Conservation (phyloP, 768 basidiomycete genomes). For the Leccinum arenicola region DNA sequence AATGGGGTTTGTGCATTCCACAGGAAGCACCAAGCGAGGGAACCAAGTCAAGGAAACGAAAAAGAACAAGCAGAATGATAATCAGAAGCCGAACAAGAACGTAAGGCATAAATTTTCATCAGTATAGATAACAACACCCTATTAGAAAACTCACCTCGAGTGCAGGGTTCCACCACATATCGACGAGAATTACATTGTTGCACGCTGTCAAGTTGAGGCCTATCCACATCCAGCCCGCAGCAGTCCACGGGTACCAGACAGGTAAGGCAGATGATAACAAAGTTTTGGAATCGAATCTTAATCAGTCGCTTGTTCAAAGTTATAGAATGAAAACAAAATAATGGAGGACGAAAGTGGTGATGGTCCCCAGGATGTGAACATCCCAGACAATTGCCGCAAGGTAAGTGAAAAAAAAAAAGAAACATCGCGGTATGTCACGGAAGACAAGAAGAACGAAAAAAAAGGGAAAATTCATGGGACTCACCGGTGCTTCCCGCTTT, state of each 20-base stretch:
- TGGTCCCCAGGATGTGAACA: neutral
- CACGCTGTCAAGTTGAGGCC: slow-evolving; percentile 91
- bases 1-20: neutral
- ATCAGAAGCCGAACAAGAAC: neutral
- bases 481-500: slow-evolving; percentile 92
- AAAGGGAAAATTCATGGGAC: slow-evolving; percentile 14
- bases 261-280: neutral
- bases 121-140: slow-evolving; percentile 3
- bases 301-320: slow-evolving; percentile 13
- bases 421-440: neutral
- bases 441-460: neutral
- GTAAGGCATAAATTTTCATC: slow-evolving; percentile 4
- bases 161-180: slow-evolving; percentile 95
- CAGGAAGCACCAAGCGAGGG: neutral
- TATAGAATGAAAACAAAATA: neutral
- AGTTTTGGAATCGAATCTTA: slow-evolving; percentile 1
- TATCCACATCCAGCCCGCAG: slow-evolving; percentile 20
- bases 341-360: neutral
- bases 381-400: neutral
- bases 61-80: neutral
- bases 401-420: neutral
- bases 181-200: slow-evolving; percentile 91
- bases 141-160: slow-evolving; percentile 54
- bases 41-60: neutral
- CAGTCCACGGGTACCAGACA: neutral